Base-by-base conservation (phyloP, 2,329 filamentous ascomycete genomes). In the Aspergillus ustus region DNA sequence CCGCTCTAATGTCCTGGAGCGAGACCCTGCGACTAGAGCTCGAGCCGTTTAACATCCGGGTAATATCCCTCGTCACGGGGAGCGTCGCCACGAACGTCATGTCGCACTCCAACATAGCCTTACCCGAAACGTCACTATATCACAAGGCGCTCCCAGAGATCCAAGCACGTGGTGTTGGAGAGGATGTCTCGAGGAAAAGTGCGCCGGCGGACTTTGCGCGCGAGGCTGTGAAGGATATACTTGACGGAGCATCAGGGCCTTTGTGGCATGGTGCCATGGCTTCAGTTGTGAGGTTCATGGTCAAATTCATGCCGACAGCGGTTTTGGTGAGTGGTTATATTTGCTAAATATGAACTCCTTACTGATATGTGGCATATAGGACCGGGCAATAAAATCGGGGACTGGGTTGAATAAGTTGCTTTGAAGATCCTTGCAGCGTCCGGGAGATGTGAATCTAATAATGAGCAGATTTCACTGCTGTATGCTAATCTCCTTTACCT, bases 1-100 rank as follows among this genome's bases (percentile, higher is more conserved):
- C 51, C 17, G 57, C 57, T 1, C 9, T 55, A 13, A 45, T 31
- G 29, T 20, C 29, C 11, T 43, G 20, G 28, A 55, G 20, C 20
- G 44, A 55, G 13, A 50, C 43, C 11, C 45, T 54, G 9, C 57
- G 51, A 20, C 17, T 55, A 20, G 51, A 60, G 22, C 9, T 60
- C 11, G 43, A 55, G 44, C 57, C 51, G 4, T 60, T 60, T 17
- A 22, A 51, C 15, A 48, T 55, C 19, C n/a, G 25, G n/a, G 51
- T 60, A 2, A 31, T 60, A n/a, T 70, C 9, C 78, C 82, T 1
- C 78, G 78, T 62, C 5, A 59, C 60, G 11, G 60, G 48, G 22
- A 22, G 51, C 13, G 45, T 59, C 25, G 45, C 55, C 31, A 62
- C 52, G 28, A 62, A 58, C 43, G 45, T 59, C 44, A 52, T 62